Percentiles rank a stretch among this genome's conserved stretches.
Conservation (phyloP, 1,284 basidiomycete genomes). For the Cutaneotrichosporon arboriforme region DNA sequence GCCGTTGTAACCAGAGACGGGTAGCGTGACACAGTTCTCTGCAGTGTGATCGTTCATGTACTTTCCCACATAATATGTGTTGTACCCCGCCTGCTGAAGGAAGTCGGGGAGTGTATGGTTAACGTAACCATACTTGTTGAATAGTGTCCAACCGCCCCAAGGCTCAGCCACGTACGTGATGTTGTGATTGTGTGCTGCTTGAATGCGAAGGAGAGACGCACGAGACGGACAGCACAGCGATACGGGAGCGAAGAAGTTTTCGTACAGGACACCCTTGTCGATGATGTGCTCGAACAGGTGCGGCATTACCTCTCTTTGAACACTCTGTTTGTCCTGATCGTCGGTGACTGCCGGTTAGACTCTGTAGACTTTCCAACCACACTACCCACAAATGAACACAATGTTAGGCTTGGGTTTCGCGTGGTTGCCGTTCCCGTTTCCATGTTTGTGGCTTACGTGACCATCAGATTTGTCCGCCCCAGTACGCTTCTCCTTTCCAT, state of each 20-base stretch:
- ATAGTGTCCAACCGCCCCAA: conserved; percentile 33
- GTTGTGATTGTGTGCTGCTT: conserved; percentile 38
- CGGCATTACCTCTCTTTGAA: conserved; percentile 19
- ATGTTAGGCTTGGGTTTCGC: conserved; percentile 23
- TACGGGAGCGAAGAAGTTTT: conserved; percentile 31
- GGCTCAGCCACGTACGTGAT: conserved; percentile 30
- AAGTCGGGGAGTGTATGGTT: conserved; percentile 30
- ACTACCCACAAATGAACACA: conserved; percentile 23
- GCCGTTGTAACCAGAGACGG: conserved; percentile 21
- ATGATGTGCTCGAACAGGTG: conserved; percentile 21
- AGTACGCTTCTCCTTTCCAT: too few species aligned
- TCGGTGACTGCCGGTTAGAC: conserved; percentile 20
- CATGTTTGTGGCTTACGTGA: background rate
- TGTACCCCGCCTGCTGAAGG: conserved; percentile 32
- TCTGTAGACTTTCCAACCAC: too few species aligned
- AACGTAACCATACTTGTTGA: conserved; percentile 33
- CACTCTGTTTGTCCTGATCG: conserved; percentile 26
- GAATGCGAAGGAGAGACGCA: conserved; percentile 27
- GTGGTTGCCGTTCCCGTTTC: background rate
- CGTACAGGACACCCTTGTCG: conserved; percentile 23
- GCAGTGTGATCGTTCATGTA: conserved; percentile 36
- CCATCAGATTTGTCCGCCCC: too few species aligned
- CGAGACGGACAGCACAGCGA: conserved; percentile 36
- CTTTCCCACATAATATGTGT: conserved; percentile 38
- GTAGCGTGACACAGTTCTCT: conserved; percentile 23